These are phyloP conservation scores for Martensiomyces pterosporus DNA, from an alignment of 192 early-diverging fungal species.

Conservation along the genomic window DNA sequence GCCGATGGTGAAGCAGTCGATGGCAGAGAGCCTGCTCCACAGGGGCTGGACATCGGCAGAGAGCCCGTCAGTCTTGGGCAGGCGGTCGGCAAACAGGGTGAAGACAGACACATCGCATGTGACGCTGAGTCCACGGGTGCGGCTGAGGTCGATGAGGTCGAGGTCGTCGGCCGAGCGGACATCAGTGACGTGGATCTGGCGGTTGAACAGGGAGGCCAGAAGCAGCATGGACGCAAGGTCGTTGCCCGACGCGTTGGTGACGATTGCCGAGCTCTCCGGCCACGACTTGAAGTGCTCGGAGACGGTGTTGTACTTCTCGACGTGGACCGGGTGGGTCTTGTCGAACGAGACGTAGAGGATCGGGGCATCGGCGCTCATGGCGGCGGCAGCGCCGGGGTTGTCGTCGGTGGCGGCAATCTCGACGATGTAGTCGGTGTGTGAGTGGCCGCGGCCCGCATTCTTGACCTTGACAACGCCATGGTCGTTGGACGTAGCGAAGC, in stretches of 20 bases:
- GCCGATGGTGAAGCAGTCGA: conserved; percentile 93
- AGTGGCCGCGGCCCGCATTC: conserved; percentile 54
- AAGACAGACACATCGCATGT: conserved; percentile 94
- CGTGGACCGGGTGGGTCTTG: conserved; percentile 29
- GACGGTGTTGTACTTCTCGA: conserved; percentile 59
- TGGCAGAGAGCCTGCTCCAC: conserved; percentile 72
- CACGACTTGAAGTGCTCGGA: conserved; percentile 76
- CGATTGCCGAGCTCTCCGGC: conserved; percentile 67
- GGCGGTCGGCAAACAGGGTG: conserved; percentile 63
- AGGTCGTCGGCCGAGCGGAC: conserved; percentile 78
- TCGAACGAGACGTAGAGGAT: conserved; percentile 65
- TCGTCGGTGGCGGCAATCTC: conserved; percentile 64
- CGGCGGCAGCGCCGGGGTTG: conserved; percentile 57
- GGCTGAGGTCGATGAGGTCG: conserved; percentile 76
- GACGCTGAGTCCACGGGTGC: conserved; percentile 78
- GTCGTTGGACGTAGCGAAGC: conserved; percentile 24
- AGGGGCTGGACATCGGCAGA: conserved; percentile 63
- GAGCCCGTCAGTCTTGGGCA: conserved; percentile 13
- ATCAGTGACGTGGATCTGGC: conserved; percentile 86
- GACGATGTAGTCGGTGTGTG: conserved; percentile 70
- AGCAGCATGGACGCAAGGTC: conserved; percentile 87
- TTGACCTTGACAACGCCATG: conserved; percentile 45
- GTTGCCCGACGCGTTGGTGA: conserved; percentile 81
- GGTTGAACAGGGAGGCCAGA: conserved; percentile 76
- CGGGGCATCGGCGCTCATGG: conserved; percentile 34